Percentiles rank a stretch among this genome's conserved stretches.
phyloP scores from a whole-genome alignment of 345 rosid species.

The Populus ilicifolia region DNA sequence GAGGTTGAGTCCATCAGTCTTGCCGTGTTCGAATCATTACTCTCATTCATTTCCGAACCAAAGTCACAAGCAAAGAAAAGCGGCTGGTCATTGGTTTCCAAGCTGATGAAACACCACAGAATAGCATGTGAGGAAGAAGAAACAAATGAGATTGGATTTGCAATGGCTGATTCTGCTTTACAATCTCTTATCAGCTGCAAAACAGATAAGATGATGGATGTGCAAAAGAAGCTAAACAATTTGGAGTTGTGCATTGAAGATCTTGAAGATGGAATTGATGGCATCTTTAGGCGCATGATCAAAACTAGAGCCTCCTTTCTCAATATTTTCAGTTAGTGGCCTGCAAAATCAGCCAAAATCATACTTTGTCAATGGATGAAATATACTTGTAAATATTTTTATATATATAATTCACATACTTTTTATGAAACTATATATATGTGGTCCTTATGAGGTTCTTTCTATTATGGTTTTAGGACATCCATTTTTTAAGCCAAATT shows the following conservation, averaged over 20 bases:
- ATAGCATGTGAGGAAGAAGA: neutral
- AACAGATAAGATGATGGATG: constrained; percentile 2
- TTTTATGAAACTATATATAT: no score
- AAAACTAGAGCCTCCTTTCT: constrained; percentile 50
- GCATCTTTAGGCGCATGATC: constrained; percentile 31
- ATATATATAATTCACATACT: neutral
- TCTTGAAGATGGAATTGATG: constrained; percentile 38
- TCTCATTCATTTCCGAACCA: constrained; percentile 2
- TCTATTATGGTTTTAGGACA: no score
- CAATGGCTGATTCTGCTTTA: constrained; percentile 16
- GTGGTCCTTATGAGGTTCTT: neutral
- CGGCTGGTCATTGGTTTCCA: constrained; percentile 14
- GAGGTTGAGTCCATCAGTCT: constrained; percentile 18
- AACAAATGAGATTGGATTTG: constrained; percentile 9
- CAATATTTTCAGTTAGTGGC: constrained; percentile 20
- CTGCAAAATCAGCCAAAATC: neutral
- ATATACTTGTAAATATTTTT: neutral
- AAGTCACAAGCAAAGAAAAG: constrained; percentile 1
- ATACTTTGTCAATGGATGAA: no score
- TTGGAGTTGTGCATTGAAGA: constrained; percentile 38
- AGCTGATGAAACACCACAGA: constrained; percentile 11
- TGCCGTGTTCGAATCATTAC: constrained; percentile 8
- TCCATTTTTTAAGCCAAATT: no score
- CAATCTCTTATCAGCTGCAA: constrained; percentile 4
- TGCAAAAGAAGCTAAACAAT: constrained; percentile 22